A percentile compares a stretch with the other conserved stretches of the same genome.
phyloP scores from a whole-genome alignment of 2,329 filamentous ascomycete genomes.

The Colletotrichum endophyticum region DNA sequence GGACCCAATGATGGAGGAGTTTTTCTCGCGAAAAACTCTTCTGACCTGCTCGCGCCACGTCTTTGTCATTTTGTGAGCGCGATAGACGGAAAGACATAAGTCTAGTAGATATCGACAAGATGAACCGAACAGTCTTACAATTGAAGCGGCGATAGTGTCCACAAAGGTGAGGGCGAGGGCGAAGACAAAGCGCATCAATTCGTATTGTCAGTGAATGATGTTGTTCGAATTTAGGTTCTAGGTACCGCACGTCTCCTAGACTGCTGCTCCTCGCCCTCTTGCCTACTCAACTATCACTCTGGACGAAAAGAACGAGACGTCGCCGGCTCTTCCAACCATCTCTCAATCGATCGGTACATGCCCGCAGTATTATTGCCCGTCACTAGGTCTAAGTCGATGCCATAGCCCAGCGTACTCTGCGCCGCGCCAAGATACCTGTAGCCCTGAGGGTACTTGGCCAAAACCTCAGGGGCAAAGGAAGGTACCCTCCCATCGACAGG shows the following conservation, averaged over 20 bases:
- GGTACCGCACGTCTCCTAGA: neutral
- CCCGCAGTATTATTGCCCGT: slow-evolving; percentile 39
- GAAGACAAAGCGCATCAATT: neutral
- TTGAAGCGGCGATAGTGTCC: neutral
- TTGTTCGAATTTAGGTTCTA: neutral
- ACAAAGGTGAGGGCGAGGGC: neutral
- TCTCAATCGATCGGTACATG: slow-evolving; percentile 48
- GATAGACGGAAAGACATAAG: neutral
- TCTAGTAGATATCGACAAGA: neutral
- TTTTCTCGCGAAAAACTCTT: neutral
- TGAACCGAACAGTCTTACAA: neutral
- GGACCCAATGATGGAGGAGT: neutral
- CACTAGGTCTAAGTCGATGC: slow-evolving; percentile 43
- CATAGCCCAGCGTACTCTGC: slow-evolving; percentile 49
- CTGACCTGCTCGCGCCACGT: neutral
- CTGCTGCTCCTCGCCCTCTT: neutral
- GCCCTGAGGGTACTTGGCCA: slow-evolving; percentile 45
- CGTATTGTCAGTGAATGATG: accelerated
- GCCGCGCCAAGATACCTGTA: slow-evolving; percentile 53
- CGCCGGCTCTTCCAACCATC: slow-evolving; percentile 38
- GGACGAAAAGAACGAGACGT: neutral
- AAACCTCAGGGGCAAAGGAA: slow-evolving; percentile 37
- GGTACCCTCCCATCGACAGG: slow-evolving; percentile 48
- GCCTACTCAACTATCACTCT: neutral
- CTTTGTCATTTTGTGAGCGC: neutral